Conservation (phyloP, 2,329 filamentous ascomycete species). For the Graphilbum ipis-grandicollis region DNA sequence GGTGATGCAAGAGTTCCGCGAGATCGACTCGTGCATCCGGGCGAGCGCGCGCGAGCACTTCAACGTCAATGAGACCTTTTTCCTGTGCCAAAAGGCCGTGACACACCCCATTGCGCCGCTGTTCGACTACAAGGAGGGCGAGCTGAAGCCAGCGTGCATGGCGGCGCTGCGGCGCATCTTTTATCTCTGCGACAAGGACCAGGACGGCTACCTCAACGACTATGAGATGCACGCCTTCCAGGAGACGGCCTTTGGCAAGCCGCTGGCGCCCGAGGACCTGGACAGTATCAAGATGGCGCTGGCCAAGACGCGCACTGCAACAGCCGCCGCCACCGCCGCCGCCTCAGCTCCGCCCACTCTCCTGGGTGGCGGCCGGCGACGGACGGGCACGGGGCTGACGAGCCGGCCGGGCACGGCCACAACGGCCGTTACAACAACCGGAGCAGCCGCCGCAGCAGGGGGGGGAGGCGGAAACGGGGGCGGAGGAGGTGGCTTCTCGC, state of each 20-base stretch:
- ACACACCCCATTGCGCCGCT: constrained; percentile 92
- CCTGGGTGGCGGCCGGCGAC: constrained; percentile 1
- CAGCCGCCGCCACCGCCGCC: constrained; percentile 49
- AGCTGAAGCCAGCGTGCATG: constrained; percentile 75
- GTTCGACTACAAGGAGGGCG: constrained; percentile 86
- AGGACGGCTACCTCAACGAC: constrained; percentile 81
- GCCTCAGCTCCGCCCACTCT: not conserved
- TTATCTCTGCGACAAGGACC: constrained; percentile 90
- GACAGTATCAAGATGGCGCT: constrained; percentile 85
- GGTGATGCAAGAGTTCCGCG: constrained; percentile 96
- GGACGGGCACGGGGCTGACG: not conserved
- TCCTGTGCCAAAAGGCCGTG: constrained; percentile 94
- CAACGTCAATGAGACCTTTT: constrained; percentile 94
- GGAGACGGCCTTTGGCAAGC: constrained; percentile 78
- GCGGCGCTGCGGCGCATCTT: constrained; percentile 81
- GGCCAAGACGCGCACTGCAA: constrained; percentile 46
- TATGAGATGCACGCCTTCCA: constrained; percentile 86
- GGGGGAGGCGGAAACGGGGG: too few species aligned
- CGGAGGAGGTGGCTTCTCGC: too few species aligned
- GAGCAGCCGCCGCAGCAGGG: not conserved
- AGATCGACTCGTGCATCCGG: constrained; percentile 94
- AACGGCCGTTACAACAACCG: not conserved
- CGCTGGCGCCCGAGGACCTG: constrained; percentile 63
- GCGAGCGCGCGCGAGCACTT: constrained; percentile 82
- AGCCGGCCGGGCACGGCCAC: not conserved